Percentiles rank a stretch among this genome's conserved stretches.
These are phyloP conservation scores for Acephala macrosclerotiorum DNA, from an alignment of 2,329 filamentous ascomycete genomes.

Conservation along the genomic window DNA sequence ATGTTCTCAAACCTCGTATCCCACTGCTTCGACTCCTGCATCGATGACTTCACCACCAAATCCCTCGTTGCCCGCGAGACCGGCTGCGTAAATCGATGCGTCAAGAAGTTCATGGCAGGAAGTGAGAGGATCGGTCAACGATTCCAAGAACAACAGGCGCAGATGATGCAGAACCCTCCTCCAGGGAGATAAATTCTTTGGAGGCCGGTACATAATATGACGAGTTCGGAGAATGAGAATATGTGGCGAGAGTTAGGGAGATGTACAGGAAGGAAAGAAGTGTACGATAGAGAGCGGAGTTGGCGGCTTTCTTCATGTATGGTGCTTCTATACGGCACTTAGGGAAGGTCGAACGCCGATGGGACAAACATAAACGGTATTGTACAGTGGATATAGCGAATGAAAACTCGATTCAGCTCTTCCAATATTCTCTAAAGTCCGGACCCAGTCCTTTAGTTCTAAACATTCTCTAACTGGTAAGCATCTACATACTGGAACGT, in stretches of 20 bases:
- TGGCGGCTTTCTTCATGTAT: conserved; percentile 6
- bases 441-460: neutral
- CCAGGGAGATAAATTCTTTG: conserved; percentile 36
- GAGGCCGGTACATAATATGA: neutral
- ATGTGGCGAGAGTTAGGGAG: neutral
- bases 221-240: neutral
- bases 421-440: neutral
- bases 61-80: conserved; percentile 87
- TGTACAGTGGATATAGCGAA: conserved; percentile 3
- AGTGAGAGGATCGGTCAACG: conserved; percentile 90
- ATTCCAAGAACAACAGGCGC: conserved; percentile 76
- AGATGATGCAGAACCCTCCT: conserved; percentile 55
- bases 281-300: conserved; percentile 5
- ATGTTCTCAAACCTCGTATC: conserved; percentile 75
- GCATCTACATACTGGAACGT: too few species aligned
- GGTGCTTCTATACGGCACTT: neutral
- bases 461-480: neutral
- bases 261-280: neutral
- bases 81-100: conserved; percentile 91
- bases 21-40: conserved; percentile 94
- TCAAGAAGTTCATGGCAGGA: conserved; percentile 94
- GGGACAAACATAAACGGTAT: neutral
- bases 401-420: conserved; percentile 5
- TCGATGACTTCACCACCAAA: conserved; percentile 99
- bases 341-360: neutral